Evolutionary conservation across 495 filamentous ascomycete species (phyloP).

Genomic region (Neurospora hispaniola): DNA sequence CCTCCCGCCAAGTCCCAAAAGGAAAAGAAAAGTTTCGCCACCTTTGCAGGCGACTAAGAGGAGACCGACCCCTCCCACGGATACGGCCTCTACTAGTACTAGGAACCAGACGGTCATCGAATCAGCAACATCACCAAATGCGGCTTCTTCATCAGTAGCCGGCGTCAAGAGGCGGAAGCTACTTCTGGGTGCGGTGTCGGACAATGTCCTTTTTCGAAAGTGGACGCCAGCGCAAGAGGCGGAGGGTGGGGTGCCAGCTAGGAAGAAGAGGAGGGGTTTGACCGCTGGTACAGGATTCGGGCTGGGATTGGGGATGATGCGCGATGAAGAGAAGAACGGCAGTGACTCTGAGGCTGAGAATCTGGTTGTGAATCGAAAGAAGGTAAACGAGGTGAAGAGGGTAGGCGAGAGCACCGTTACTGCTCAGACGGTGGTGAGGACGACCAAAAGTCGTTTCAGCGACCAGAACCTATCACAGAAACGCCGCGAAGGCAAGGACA

Average conservation of each 20-base stretch:
- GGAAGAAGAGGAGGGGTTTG: background rate
- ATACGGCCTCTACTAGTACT: background rate
- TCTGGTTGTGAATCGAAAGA: background rate
- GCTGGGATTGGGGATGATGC: background rate
- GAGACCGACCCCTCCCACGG: background rate
- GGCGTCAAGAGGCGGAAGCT: background rate
- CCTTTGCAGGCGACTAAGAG: background rate
- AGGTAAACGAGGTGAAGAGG: background rate
- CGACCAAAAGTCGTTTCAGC: background rate
- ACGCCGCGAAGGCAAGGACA: background rate
- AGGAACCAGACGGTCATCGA: background rate
- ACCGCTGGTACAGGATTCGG: background rate
- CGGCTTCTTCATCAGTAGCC: background rate
- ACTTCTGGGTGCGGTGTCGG: background rate
- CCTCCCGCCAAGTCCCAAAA: background rate
- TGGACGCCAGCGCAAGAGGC: background rate
- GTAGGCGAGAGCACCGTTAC: background rate
- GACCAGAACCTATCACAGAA: background rate
- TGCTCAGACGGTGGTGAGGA: background rate
- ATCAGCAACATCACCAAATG: background rate
- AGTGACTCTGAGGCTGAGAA: background rate
- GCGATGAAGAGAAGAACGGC: background rate
- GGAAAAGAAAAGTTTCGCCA: background rate
- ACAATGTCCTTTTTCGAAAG: background rate
- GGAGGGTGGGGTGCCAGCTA: background rate